Evolutionary conservation across 1,284 basidiomycete species (phyloP), one percentile per base, ranked within the genome.

Genomic region (Sanghuangporus baumii): DNA sequence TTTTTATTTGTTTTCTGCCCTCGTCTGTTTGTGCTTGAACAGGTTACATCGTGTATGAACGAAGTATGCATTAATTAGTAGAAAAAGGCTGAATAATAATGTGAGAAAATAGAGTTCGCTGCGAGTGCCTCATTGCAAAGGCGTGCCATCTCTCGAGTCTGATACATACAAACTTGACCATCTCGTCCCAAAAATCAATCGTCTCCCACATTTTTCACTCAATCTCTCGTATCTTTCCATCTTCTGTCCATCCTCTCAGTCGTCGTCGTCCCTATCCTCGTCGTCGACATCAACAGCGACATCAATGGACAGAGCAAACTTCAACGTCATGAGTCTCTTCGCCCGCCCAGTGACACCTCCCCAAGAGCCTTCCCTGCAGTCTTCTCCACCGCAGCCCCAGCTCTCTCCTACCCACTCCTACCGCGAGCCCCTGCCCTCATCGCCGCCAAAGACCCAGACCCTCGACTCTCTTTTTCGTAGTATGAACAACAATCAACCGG

Each of bases 391-490:
- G 40, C 71, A 75, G 57, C 74, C 72, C 64, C 75, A 73, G 64
- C 70, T 70, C 62, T 74, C 75, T 12, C 73, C 73, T 20, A 65
- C 70, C 20, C 74, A 74, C 60, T 72, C 74, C 34, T 67, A 72
- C 63, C 74, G 73, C 66, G 75, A 76, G 63, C 64, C 69, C 57
- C 62, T 68, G 7, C 69, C 69, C 4, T 67, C 71, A 36, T 73
- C 78, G 51, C 76, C 82, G 63, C 74, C 79, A 26, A 78, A 72
- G 68, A 46, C 20, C 16, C 43, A 46, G 14, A 79, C 83, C 64
- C 79, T 87, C 67, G 84, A 86, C 65, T 80, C 81, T 66, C 76
- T 87, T 48, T 83, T 87, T 67, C 80, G 84, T 67, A 79, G 81
- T 66, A 69, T 86, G 54, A 75, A 71, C 70, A 58, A 74, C 69